Base-by-base conservation (phyloP, 2,329 filamentous ascomycete genomes). In the Aspergillus uvarum region DNA sequence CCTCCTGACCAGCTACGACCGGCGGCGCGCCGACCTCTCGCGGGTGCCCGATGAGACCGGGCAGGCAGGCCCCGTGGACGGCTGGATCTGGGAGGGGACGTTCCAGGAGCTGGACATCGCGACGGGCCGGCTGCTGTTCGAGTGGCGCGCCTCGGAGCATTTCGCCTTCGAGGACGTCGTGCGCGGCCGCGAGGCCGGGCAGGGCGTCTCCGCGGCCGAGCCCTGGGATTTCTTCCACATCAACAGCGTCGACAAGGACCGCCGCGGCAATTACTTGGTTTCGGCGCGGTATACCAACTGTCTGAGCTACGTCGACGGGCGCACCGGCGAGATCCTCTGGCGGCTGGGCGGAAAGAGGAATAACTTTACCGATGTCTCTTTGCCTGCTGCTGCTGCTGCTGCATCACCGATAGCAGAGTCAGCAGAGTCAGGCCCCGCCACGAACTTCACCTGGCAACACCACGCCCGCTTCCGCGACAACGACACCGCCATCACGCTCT, bases 181-280 rank as follows among this genome's bases (percentile, higher is more conserved):
- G 31, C 62, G 68, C n/a, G 54, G 53, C n/a, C 59, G 59, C 26
- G 65, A 68, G 26, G 57, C 58, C 5, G 57, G 26, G 6, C 26
- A 60, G 16, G 68, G 69, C 19, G 61, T 62, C 10, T 62, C 47
- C n/a, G 21, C 64, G 58, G 53, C 56, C 4, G 21, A 59, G 8
- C 68, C 81, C 1, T 85, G 79, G 75, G 83, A 85, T 65, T 85
- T 80, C 69, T 83, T 84, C 71, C 83, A 85, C 68, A 79, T 85
- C 68, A 85, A 83, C 69, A 81, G 79, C 48, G 74, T 83, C 58
- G 80, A 81, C 67, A 83, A 83, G 69, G 80, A 82, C 62, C 62
- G 67, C 3, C 71, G 76, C 1, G 81, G 78, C 11, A 77, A 80
- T 57, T 80, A 76, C 48, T 68, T 80, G 4, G 68, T 82, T 48